phyloP scores from a whole-genome alignment of 257 asterid species.

The Coffea eugenioides region DNA sequence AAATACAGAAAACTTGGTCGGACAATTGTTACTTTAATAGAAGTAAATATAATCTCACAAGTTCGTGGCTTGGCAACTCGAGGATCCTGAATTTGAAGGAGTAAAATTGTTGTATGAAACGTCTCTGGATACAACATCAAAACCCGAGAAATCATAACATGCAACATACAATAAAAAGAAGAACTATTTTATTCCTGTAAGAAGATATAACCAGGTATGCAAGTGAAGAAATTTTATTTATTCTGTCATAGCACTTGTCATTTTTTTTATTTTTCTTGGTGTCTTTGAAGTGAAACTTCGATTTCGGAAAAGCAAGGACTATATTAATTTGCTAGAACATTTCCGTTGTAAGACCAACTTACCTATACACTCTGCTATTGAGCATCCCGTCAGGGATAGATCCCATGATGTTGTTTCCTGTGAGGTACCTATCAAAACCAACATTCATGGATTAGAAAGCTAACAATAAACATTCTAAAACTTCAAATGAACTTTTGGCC shows the following conservation, averaged over 20 bases:
- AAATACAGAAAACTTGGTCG: background rate
- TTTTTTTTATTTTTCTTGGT: background rate
- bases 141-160: background rate
- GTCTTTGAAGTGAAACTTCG: background rate
- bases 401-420: constrained; percentile 57
- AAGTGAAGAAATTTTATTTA: background rate
- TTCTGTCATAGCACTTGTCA: background rate
- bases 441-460: background rate
- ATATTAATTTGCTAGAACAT: background rate
- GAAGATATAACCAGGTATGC: background rate
- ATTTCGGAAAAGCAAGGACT: background rate
- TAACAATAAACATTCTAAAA: background rate
- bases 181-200: background rate
- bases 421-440: constrained; percentile 42
- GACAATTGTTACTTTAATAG: background rate
- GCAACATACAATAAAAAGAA: background rate
- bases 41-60: constrained; percentile 41
- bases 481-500: background rate
- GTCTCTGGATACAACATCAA: constrained; percentile 46
- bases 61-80: constrained; percentile 36
- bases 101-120: constrained; percentile 64
- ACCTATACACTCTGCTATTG: constrained; percentile 35
- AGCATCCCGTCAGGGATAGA: constrained; percentile 49
- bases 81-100: constrained; percentile 14
- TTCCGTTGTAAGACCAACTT: constrained; percentile 3